Percentiles rank a stretch among this genome's conserved stretches.
Conservation (phyloP, 164 flowering plant species). For the Protea cynaroides region DNA sequence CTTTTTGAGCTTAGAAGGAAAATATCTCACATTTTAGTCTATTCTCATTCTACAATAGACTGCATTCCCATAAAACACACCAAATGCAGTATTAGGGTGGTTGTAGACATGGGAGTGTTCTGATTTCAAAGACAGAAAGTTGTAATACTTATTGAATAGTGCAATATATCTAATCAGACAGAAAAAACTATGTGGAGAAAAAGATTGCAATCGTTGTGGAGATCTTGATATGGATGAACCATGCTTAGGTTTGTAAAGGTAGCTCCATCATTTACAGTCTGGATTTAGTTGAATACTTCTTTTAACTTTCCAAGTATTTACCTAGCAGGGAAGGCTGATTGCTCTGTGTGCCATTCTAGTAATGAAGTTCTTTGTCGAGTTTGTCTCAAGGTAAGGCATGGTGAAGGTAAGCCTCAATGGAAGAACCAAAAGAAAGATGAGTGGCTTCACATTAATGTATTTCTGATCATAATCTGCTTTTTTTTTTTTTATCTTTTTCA, state of each 20-base stretch:
- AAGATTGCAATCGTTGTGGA: slow-evolving; percentile 57
- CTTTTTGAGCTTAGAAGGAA: too few species aligned
- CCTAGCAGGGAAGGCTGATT: slow-evolving; percentile 52
- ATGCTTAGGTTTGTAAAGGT: slow-evolving; percentile 35
- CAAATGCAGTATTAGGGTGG: too few species aligned
- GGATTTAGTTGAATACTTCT: neutral
- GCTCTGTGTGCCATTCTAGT: slow-evolving; percentile 53
- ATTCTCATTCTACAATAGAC: too few species aligned
- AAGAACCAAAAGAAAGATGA: neutral
- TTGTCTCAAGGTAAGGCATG: slow-evolving; percentile 60
- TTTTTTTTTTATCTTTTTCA: too few species aligned
- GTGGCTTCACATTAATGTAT: too few species aligned
- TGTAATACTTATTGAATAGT: too few species aligned
- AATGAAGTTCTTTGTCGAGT: slow-evolving; percentile 53
- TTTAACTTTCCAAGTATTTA: neutral
- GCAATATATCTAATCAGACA: slow-evolving; percentile 31
- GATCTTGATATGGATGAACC: slow-evolving; percentile 42
- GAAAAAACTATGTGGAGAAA: slow-evolving; percentile 63
- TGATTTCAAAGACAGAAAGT: too few species aligned
- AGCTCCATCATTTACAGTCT: neutral
- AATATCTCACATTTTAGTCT: too few species aligned
- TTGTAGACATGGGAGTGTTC: too few species aligned
- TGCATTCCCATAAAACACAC: too few species aligned
- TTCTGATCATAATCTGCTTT: too few species aligned
- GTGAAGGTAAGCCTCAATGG: slow-evolving; percentile 39